These are phyloP conservation scores for Curvularia lunata DNA, from an alignment of 2,329 filamentous ascomycete genomes.

Conservation along the genomic window DNA sequence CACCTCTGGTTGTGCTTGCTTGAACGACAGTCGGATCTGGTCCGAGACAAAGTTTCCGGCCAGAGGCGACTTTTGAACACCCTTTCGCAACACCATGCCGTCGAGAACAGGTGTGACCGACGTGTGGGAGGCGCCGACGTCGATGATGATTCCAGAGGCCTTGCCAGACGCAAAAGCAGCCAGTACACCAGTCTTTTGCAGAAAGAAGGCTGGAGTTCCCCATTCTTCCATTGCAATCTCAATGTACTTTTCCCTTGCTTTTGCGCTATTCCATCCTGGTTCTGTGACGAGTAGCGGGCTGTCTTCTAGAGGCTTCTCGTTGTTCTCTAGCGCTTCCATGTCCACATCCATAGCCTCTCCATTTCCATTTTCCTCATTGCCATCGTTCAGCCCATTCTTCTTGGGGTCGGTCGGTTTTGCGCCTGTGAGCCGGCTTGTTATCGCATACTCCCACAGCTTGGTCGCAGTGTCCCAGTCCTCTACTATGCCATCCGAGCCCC, in stretches of 20 bases:
- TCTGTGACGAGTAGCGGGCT: slow-evolving; percentile 94
- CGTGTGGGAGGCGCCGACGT: slow-evolving; percentile 86
- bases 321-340: slow-evolving; percentile 66
- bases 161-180: slow-evolving; percentile 93
- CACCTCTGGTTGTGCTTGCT: slow-evolving; percentile 69
- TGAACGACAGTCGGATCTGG: slow-evolving; percentile 83
- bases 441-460: slow-evolving; percentile 89
- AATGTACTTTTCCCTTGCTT: slow-evolving; percentile 90
- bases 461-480: slow-evolving; percentile 95
- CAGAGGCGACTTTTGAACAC: slow-evolving; percentile 81
- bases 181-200: slow-evolving; percentile 86
- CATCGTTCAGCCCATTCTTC: slow-evolving; percentile 81
- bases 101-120: slow-evolving; percentile 92
- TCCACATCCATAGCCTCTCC: slow-evolving; percentile 61
- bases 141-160: slow-evolving; percentile 88
- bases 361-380: slow-evolving; percentile 69
- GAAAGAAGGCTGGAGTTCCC: slow-evolving; percentile 93
- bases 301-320: slow-evolving; percentile 79
- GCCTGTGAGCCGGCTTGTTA: slow-evolving; percentile 86
- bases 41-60: slow-evolving; percentile 89
- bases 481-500: slow-evolving; percentile 85
- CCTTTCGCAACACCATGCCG: slow-evolving; percentile 88
- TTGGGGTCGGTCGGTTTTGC: slow-evolving; percentile 71
- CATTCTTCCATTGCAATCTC: slow-evolving; percentile 98
- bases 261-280: slow-evolving; percentile 86